Percentiles rank a stretch among this genome's conserved stretches.
Evolutionary conservation across 495 filamentous ascomycete species (phyloP).

Genomic region (Hypomontagnella submonticulosa): DNA sequence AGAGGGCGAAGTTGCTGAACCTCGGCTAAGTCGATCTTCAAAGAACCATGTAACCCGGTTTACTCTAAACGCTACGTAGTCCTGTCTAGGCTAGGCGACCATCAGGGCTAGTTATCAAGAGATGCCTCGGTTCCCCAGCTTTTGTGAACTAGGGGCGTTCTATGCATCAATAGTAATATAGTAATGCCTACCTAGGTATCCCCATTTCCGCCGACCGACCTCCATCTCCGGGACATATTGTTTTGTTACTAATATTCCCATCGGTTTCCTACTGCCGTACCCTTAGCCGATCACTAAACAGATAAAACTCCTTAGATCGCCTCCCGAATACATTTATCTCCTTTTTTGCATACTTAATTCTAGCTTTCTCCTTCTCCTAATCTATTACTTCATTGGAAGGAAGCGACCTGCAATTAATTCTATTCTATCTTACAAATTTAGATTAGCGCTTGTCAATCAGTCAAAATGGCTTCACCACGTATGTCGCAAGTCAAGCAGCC

Average conservation of each 20-base stretch:
- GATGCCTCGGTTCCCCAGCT: constrained; percentile 43
- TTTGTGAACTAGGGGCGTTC: constrained; percentile 1
- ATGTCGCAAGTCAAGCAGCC: constrained; percentile 51
- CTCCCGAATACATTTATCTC: background rate
- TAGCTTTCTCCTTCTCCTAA: constrained; percentile 32
- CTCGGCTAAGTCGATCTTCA: constrained; percentile 24
- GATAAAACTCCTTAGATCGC: too few relatives aligned
- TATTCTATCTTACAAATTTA: background rate
- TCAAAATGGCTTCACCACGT: constrained; percentile 86
- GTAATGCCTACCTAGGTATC: constrained; percentile 1
- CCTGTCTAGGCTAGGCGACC: background rate
- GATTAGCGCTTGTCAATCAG: constrained; percentile 10
- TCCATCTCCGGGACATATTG: too few relatives aligned
- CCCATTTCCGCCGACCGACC: constrained; percentile 30
- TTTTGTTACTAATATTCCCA: constrained; percentile 3
- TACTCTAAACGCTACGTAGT: constrained; percentile 1
- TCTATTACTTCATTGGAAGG: constrained; percentile 6
- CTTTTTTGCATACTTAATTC: constrained; percentile 12
- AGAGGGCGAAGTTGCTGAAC: constrained; percentile 10
- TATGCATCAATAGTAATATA: background rate
- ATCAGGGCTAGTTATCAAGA: background rate
- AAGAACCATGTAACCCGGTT: constrained; percentile 5
- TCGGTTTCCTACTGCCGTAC: constrained; percentile 16
- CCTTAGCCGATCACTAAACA: constrained; percentile 22
- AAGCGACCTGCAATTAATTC: background rate